These are phyloP conservation scores for Lanmaoa rubissima DNA, from an alignment of 768 basidiomycete genomes.

Conservation along the genomic window DNA sequence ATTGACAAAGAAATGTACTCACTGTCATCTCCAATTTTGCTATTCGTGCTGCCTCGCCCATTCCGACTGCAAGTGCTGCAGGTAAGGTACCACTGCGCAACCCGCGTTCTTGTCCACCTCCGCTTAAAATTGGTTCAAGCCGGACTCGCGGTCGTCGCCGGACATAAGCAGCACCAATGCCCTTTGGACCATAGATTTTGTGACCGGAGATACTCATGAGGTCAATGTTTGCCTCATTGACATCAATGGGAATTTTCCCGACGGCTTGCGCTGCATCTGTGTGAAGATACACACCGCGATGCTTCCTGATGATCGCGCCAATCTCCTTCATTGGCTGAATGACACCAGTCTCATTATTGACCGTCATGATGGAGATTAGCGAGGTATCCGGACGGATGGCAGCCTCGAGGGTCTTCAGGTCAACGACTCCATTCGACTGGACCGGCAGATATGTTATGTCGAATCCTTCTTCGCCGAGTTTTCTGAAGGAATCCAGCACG, in stretches of 20 bases:
- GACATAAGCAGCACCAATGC: constrained; percentile 92
- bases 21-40: constrained; percentile 92
- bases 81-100: constrained; percentile 93
- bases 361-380: constrained; percentile 96
- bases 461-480: constrained; percentile 94
- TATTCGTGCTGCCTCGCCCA: constrained; percentile 93
- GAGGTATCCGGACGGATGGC: constrained; percentile 92
- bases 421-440: constrained; percentile 77
- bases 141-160: constrained; percentile 89
- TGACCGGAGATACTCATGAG: constrained; percentile 95
- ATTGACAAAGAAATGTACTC: constrained; percentile 40
- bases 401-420: constrained; percentile 73
- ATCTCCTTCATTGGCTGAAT: constrained; percentile 98
- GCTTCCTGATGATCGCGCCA: constrained; percentile 78
- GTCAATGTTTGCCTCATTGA: constrained; percentile 94
- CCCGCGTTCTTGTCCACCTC: constrained; percentile 97
- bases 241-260: constrained; percentile 88
- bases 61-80: constrained; percentile 81
- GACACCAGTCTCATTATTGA: constrained; percentile 99
- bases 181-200: constrained; percentile 98
- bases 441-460: constrained; percentile 98
- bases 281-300: constrained; percentile 92
- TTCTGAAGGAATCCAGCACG: constrained; percentile 95
- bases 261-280: constrained; percentile 97
- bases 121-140: constrained; percentile 90